These are phyloP conservation scores for Pezicula carpinea DNA, from an alignment of 2,329 filamentous ascomycete species.

Conservation along the genomic window DNA sequence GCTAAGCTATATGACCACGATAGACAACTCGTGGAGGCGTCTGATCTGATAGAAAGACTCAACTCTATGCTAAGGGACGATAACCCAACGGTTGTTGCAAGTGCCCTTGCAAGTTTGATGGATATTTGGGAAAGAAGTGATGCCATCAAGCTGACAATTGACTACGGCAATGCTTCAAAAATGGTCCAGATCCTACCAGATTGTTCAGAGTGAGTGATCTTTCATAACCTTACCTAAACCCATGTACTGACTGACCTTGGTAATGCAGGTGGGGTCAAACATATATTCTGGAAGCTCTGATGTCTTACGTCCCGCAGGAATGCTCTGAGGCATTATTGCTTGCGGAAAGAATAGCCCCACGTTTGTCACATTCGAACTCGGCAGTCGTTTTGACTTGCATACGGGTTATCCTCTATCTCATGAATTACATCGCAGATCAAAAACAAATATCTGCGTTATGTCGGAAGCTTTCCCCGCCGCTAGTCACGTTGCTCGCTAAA, in stretches of 20 bases:
- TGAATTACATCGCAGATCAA: constrained; percentile 96
- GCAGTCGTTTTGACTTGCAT: constrained; percentile 95
- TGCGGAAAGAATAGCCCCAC: constrained; percentile 91
- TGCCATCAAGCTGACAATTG: constrained; percentile 95
- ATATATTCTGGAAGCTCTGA: constrained; percentile 94
- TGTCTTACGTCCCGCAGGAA: constrained; percentile 96
- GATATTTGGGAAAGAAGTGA: constrained; percentile 99
- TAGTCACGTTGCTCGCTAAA: constrained; percentile 93
- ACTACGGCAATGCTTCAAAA: constrained; percentile 96
- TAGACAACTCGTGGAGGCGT: constrained; percentile 79
- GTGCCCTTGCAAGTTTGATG: constrained; percentile 83
- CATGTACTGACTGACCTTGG: constrained; percentile 3
- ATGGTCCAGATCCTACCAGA: constrained; percentile 95
- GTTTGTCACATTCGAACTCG: constrained; percentile 94
- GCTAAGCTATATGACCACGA: constrained; percentile 98
- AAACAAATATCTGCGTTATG: constrained; percentile 84
- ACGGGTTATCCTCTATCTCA: constrained; percentile 90
- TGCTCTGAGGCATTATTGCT: constrained; percentile 81
- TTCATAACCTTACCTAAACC: not conserved
- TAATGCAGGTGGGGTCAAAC: constrained; percentile 86
- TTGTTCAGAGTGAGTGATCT: constrained; percentile 80
- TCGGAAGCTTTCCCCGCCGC: constrained; percentile 87
- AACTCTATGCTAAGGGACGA: constrained; percentile 90
- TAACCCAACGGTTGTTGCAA: constrained; percentile 95
- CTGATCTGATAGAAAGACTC: constrained; percentile 85